Conservation (phyloP, 2,329 filamentous ascomycete genomes). For the Penicillium sp. region DNA sequence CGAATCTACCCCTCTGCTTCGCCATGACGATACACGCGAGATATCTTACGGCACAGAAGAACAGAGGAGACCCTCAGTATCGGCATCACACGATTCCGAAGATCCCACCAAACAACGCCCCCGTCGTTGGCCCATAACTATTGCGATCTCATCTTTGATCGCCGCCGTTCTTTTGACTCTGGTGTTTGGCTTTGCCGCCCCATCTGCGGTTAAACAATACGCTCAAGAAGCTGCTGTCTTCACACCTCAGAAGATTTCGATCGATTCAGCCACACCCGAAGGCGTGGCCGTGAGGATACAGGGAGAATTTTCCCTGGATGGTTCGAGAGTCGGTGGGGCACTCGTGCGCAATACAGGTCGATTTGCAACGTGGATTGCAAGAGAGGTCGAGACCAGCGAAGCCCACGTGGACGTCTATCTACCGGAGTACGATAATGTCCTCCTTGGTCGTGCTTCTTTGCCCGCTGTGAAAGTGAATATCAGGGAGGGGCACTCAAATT, state of each 20-base stretch:
- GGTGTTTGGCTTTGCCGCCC: slow-evolving; percentile 73
- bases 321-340: slow-evolving; percentile 66
- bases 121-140: slow-evolving; percentile 70
- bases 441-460: slow-evolving; percentile 72
- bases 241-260: slow-evolving; percentile 75
- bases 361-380: slow-evolving; percentile 74
- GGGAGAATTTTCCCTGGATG: slow-evolving; percentile 77
- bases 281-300: slow-evolving; percentile 78
- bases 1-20: slow-evolving; percentile 42
- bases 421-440: slow-evolving; percentile 73
- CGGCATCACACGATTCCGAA: slow-evolving; percentile 17
- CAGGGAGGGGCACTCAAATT: slow-evolving; percentile 70
- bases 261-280: slow-evolving; percentile 75
- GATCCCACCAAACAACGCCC: slow-evolving; percentile 19
- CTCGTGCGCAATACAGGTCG: slow-evolving; percentile 71
- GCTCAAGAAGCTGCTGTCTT: slow-evolving; percentile 77
- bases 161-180: slow-evolving; percentile 65
- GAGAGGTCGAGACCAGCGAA: slow-evolving; percentile 68
- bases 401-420: slow-evolving; percentile 73
- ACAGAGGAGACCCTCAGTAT: slow-evolving; percentile 20
- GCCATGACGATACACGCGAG: slow-evolving; percentile 30
- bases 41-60: slow-evolving; percentile 28
- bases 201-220: slow-evolving; percentile 78
- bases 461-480: slow-evolving; percentile 74
- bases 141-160: slow-evolving; percentile 67